Evolutionary conservation across 1,284 basidiomycete species (phyloP).

Genomic region (Pterulicium gracile): DNA sequence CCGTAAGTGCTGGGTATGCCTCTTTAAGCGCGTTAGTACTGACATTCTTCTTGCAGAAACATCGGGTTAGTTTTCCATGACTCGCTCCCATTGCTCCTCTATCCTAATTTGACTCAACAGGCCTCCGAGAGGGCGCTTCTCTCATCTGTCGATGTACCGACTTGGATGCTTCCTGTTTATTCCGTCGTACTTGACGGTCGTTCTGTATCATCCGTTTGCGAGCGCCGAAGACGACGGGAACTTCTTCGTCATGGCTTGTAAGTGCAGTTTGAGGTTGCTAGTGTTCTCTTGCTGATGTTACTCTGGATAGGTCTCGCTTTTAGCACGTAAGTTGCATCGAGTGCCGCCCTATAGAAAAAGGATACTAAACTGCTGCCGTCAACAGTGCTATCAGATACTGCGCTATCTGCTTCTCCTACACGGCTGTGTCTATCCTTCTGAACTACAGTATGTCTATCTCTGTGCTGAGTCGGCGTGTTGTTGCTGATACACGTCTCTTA

Average conservation of each 20-base stretch:
- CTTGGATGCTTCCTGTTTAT: conserved; percentile 69
- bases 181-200: conserved; percentile 66
- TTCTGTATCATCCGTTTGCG: conserved; percentile 59
- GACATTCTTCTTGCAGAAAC: conserved; percentile 28
- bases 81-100: background rate
- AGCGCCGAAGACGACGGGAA: conserved; percentile 51
- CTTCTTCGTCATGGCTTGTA: conserved; percentile 60
- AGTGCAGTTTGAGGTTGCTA: conserved; percentile 16
- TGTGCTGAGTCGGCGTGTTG: conserved; percentile 3
- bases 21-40: conserved; percentile 13
- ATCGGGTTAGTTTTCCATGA: conserved; percentile 32
- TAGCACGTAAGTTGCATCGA: conserved; percentile 50
- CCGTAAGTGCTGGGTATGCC: conserved; percentile 45
- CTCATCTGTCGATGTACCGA: conserved; percentile 77
- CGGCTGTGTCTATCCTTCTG: conserved; percentile 65
- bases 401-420: conserved; percentile 70
- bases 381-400: conserved; percentile 63
- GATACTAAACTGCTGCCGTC: conserved; percentile 8
- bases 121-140: conserved; percentile 68
- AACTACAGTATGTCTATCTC: conserved; percentile 59
- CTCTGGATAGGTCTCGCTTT: conserved; percentile 41
- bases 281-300: conserved; percentile 8
- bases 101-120: conserved; percentile 14
- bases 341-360: conserved; percentile 2
- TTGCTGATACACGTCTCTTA: conserved; percentile 17